Base-by-base conservation (phyloP, 495 filamentous ascomycete genomes). In the Tuber melanosporum region DNA sequence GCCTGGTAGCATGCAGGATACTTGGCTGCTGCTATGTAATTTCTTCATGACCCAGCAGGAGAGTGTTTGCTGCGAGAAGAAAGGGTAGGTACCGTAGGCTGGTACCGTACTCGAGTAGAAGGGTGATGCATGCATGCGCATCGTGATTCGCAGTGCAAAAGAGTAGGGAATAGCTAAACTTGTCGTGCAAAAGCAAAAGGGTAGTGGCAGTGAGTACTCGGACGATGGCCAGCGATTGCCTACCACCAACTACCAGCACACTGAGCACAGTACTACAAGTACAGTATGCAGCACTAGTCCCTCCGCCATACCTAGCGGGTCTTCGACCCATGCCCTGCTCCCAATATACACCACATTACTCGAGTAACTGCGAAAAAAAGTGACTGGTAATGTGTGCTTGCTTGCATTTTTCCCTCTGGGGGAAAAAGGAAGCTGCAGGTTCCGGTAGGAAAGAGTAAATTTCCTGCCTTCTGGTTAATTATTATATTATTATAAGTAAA, bases 261-360 rank as follows among this genome's bases (percentile, higher is more conserved):
- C 32, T 32, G 32, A 32, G 32, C 32, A 32, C 32, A 1, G 32
- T 32, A 32, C 32, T 32, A 32, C 32, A 32, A 32, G 32, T 32
- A 32, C 1, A 32, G 32, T 32, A 32, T 32, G 32, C 32, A 41
- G 4, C 39, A 77, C n/a, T 12, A 70, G 73, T 62, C 42, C 76
- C 73, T 78, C 75, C 71, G 73, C 79, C 75, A 75, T 76, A 73
- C 77, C 76, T 45, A 71, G 46, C 75, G 70, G 70, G 70, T 75
- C 44, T 17, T 32, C 62, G 72, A 42, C 74, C 52, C 49, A 46
- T 79, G 77, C 77, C 52, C 73, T 73, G 70, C 72, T 76, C n/a
- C 70, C 46, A 66, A 49, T 57, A 52, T 44, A 47, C 49, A 19
- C 32, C 32, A 32, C 32, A 32, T 0, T 32, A 32, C 32, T 32